These are phyloP conservation scores for Angomonas desouzai DNA, from an alignment of 208 protist species.

Conservation along the genomic window DNA sequence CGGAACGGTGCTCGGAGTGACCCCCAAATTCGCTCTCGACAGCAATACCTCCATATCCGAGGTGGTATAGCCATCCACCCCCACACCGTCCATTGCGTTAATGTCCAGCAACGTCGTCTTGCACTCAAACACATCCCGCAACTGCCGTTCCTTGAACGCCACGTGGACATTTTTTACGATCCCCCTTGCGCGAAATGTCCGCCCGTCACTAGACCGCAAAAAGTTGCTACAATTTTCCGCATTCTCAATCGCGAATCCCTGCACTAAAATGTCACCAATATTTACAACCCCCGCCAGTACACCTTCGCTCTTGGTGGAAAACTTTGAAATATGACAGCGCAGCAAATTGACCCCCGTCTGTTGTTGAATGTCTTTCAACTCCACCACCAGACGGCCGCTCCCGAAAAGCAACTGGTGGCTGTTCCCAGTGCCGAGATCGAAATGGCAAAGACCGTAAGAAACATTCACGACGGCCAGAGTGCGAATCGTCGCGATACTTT, in stretches of 20 bases:
- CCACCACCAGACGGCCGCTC: constrained; percentile 25
- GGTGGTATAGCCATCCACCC: constrained; percentile 47
- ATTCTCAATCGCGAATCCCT: constrained; percentile 66
- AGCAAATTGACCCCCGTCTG: constrained; percentile 27
- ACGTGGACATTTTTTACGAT: constrained; percentile 51
- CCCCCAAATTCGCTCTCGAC: constrained; percentile 38
- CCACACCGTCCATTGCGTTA: constrained; percentile 73
- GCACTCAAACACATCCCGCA: constrained; percentile 84
- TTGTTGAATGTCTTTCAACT: constrained; percentile 19
- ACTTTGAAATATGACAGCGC: constrained; percentile 25
- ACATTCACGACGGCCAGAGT: constrained; percentile 35
- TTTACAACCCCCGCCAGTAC: constrained; percentile 64
- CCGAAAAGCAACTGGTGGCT: constrained; percentile 57
- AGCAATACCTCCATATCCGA: constrained; percentile 45
- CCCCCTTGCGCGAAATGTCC: constrained; percentile 57
- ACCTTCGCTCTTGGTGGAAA: constrained; percentile 68
- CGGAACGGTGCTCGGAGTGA: constrained; percentile 76
- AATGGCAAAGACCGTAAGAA: constrained; percentile 35
- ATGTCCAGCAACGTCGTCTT: constrained; percentile 30
- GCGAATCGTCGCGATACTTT: too few species aligned
- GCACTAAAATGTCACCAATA: constrained; percentile 38
- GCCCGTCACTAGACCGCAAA: constrained; percentile 48
- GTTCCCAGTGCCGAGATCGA: constrained; percentile 77
- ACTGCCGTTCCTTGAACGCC: constrained; percentile 83
- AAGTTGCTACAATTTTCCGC: constrained; percentile 24